Base-by-base conservation (phyloP, 176 grass and related monocot genomes). In the Thinopyrum elongatum region DNA sequence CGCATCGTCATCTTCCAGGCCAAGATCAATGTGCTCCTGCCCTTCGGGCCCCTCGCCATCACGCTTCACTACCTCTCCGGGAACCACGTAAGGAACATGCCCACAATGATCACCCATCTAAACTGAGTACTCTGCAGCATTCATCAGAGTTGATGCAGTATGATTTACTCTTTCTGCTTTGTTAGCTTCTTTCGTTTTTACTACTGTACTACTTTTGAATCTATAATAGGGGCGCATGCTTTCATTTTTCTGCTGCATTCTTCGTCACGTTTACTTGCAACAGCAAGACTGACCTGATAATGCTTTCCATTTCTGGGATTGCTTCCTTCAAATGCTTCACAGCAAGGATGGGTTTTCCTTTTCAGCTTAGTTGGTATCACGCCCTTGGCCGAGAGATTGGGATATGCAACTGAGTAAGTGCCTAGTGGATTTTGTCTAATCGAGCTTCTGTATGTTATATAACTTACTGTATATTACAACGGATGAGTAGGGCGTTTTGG, bases 271-370 rank as follows among this genome's bases (percentile, higher is more conserved):
- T 51, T 71, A 71, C 21, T 51, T 80, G 29, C 21, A 30, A 28
- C 76, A 79, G 23, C 25, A 30, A n/a, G 61, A 58, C 73, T 65
- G 80, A 87, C 65, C 30, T 73, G 19, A 46, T 72, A 59, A 65
- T n/a, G 13, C 12, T 5, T 82, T 71, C 19, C 53, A 38, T 86
- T 70, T 41, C 64, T 53, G 67, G 49, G 31, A 21, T 35, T 80
- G 82, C 63, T 70, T 80, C 80, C 65, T 65, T 74, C 46, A 84
- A 74, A 80, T 87, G 80, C 67, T 84, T 79, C 80, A 69, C 85
- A 91, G 80, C 96, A 99, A 93, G 97, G 88, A 83, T 99, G 97
- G 97, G 94, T 99, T 92, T 99, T 99, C 90, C 89, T 99, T 93
- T 99, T 96, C 92, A 99, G 97, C 66, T 88, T 99, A 81, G 86